Conservation (phyloP, 768 basidiomycete species). For the Leccinum imitatum region DNA sequence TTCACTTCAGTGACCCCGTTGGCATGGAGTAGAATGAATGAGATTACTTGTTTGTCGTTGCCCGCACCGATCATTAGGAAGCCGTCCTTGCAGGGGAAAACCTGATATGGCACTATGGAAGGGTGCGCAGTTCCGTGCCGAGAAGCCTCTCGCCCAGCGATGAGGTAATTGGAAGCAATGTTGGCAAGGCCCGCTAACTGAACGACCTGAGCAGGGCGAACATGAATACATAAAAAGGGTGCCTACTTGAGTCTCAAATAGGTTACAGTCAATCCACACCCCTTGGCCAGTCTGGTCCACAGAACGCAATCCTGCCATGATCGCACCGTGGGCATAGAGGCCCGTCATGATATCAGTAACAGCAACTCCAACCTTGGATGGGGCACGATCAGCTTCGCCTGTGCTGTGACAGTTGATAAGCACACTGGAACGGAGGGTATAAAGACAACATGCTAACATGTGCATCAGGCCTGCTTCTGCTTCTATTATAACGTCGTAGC, state of each 20-base stretch:
- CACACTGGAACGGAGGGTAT: conserved; percentile 10
- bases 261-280: conserved; percentile 87
- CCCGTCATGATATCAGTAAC: conserved; percentile 88
- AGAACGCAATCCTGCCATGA: conserved; percentile 86
- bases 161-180: conserved; percentile 91
- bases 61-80: conserved; percentile 94
- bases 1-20: conserved; percentile 13
- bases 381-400: conserved; percentile 82
- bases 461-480: conserved; percentile 95
- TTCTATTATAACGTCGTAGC: conserved; percentile 86
- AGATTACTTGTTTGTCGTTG: conserved; percentile 75
- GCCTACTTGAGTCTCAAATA: conserved; percentile 86
- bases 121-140: conserved; percentile 94
- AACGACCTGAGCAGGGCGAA: conserved; percentile 1
- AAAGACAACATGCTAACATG: conserved; percentile 53
- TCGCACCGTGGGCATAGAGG: conserved; percentile 88
- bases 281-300: conserved; percentile 83
- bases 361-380: conserved; percentile 94
- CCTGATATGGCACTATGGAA: conserved; percentile 92
- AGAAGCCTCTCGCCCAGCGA: conserved; percentile 77
- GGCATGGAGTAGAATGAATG: conserved; percentile 4
- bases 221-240: not conserved
- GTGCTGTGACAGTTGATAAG: conserved; percentile 50
- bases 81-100: conserved; percentile 83
- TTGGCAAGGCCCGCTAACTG: conserved; percentile 91